Evolutionary conservation across 208 protist genomes (phyloP), one percentile per base, ranked within the genome.

Genomic region (Crithidia expoeki): DNA sequence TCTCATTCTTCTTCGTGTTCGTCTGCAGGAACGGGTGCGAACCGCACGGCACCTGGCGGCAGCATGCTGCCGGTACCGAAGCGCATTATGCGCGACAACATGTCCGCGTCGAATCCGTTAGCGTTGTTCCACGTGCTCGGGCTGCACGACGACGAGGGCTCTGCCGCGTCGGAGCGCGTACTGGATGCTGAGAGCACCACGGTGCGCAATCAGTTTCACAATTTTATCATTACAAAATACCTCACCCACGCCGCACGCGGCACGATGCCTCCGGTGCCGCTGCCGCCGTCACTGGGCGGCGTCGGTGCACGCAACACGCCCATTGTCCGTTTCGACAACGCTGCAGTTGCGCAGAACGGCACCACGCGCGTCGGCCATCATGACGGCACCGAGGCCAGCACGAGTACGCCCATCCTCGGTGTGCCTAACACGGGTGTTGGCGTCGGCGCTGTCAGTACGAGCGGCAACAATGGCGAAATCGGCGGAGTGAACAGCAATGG

Each of bases 181-280:
- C 69, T 87, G 14, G 76, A 89, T 32, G 36, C 70, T 6, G 79
- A 89, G 52, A 73, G 44, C 68, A 81, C 68, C 7, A 59, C 67
- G 28, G 62, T 84, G 36, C 83, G 88, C 32, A 82, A 85, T 49
- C 65, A 68, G n/a, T 94, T 94, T 58, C 85, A 90, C 32, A 80
- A 55, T 57, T 84, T 83, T 69, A 74, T 94, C 65, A 81, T 94
- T 55, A 80, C 80, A n/a, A 86, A 86, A 62, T 90, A 93, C 74
- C 33, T 93, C 4, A 23, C 75, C 33, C 79, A 75, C 40, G 79
- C 79, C 23, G 80, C 61, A 21, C 72, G 81, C 7, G 84, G 82
- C 6, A 53, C 59, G 28, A 56, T 88, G 51, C 60, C 74, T 2
- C 71, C 76, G 27, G 75, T 88, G 30, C 85, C 85, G 30, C 74